Base-by-base conservation (phyloP, 2,329 filamentous ascomycete species). In the Elsinoe australis region DNA sequence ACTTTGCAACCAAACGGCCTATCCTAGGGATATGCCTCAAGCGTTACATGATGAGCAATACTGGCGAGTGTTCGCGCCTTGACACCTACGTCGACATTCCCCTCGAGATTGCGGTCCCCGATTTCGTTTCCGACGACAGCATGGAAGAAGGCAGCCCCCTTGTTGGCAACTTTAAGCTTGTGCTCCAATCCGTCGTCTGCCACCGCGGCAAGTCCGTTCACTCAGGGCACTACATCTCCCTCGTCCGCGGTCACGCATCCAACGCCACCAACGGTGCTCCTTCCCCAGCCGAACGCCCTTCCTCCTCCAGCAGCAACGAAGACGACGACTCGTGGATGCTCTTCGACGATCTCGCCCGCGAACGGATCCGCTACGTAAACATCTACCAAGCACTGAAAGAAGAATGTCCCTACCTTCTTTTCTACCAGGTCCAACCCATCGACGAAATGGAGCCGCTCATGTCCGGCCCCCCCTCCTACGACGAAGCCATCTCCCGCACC, bases 341-440 rank as follows among this genome's bases (percentile, higher is more conserved):
- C 29, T 95, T 95, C 58, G 92, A 98, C 61, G 92, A 98, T 62
- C 71, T 96, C n/a, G 70, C 79, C 1, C 71, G 76, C 28, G 74
- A 81, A 49, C 79, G 90, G 19, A 83, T 96, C 2, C 75, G 74
- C 0, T 75, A 83, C 48, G 81, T 95, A 41, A 79, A 94, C 58
- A 83, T 95, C 53, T 82, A 85, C 52, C 69, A 83, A 55, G 83
- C 86, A 0, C 68, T 96, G 42, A 83, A 79, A 55, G 76, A 83
- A n/a, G 89, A 95, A 63, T 94, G 87, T 63, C 90, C 92, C 0
- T 96, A 96, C 62, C 75, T 96, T 5, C 72, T 98, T 0, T 96
- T 96, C 65, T 98, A 95, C 60, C 90, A 95, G 64, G 86, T 96
- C 32, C 78, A 94, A 22, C 89, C 90, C 0, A 87, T 94, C 59